Evolutionary conservation across 371 early-diverging fungal species (phyloP), one percentile per base, ranked within the genome.

Genomic region (Mortierella sp.): DNA sequence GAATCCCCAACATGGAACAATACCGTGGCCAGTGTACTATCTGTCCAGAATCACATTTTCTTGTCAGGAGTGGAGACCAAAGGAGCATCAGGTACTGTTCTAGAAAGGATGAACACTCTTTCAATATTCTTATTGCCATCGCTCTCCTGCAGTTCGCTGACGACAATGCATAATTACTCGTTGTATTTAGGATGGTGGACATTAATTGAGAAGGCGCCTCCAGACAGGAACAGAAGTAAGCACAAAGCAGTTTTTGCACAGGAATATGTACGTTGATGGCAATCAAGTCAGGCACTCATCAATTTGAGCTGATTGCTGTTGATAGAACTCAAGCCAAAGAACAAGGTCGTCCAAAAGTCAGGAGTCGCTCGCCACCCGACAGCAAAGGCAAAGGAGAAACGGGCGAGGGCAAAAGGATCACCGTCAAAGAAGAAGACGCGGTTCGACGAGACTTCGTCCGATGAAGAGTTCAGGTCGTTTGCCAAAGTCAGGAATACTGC

Each of bases 1-100:
- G 86, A 86, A 86, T 81, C 86, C 2, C 86, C 86, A 11, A 86
- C 86, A 14, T 86, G 86, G 86, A 86, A 86, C 54, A 86, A 86
- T 72, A 86, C 86, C 24, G 86, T 86, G 31, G 96, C 97, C 0
- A 95, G 95, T 61, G 93, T 93, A 6, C 80, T 96, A 19, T 96
- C 97, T 9, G 96, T 96, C 5, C 95, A 96, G 43, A 90, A 91
- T 28, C 88, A 89, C 31, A 89, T 95, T 43, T 96, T 96, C 71
- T 81, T 89, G n/a, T 96, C 96, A 3, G 97, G 97, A 28, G 90
- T 94, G n/a, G 95, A 95, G 43, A 92, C 91, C 37, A 90, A 90
- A 19, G 89, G 89, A 50, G 88, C 91, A 37, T 82, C 92, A 31
- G 92, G 92, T 78, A 90, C 81, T 14, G 2, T 11, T 3, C 5